Base-by-base conservation (phyloP, 2,329 filamentous ascomycete genomes). In the Sodiomyces alkalinus region DNA sequence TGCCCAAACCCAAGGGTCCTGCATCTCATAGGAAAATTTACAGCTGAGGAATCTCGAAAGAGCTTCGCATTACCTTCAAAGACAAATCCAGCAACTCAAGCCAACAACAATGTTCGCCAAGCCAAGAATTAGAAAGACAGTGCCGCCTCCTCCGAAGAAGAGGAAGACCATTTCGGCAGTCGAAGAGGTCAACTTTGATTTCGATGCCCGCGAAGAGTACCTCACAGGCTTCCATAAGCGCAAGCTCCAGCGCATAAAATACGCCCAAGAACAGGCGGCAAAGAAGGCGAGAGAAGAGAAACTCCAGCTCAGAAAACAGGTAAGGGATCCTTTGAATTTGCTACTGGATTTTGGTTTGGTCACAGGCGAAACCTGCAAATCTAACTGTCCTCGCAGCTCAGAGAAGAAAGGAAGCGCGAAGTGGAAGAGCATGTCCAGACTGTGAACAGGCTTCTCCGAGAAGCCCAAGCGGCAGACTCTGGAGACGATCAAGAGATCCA, bases 161-260 rank as follows among this genome's bases (percentile, higher is more conserved):
- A 64, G 79, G 39, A 81, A 79, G 50, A 51, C 53, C 36, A 47
- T 63, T 10, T 58, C 62, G 25, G 55, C 61, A 21, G 62, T 81
- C 34, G 81, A 86, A 46, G 82, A 92, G 49, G 78, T 98, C 51
- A 72, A 62, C 29, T 98, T 96, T 56, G 85, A 98, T 56, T 58
- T 67, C 35, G 64, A 66, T 35, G 80, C 80, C 25, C 76, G 90
- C 39, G 61, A 79, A 39, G 85, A 96, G 46, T 98, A 81, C 48
- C 64, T 98, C 33, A 94, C 85, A 0, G 90, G 90, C 3, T 98
- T 98, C 56, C 86, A 87, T 61, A 98, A 96, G 64, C 78, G 90
- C 52, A 96, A 94, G 53, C 58, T 80, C 29, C 79, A 83, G 50
- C 70, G 90, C 20, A 74, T 76, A 40, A 92, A 92, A 58, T 64